phyloP scores from a whole-genome alignment of 176 grass and related monocot genomes.

The Melocanna baccifera region DNA sequence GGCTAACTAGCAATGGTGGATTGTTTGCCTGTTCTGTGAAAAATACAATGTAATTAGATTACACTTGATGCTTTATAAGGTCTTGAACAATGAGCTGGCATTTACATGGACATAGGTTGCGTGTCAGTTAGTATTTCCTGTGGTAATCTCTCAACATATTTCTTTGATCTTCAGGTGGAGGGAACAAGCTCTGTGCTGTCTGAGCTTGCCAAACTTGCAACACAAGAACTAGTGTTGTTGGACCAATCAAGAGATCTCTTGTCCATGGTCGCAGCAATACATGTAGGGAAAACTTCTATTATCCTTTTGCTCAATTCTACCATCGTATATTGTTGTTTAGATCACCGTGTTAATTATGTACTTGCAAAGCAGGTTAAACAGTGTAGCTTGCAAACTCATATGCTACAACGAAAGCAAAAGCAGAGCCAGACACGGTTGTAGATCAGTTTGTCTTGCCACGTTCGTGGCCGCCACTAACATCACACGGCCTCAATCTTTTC shows the following conservation, averaged over 20 bases:
- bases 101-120: background rate
- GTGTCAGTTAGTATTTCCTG: background rate
- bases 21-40: background rate
- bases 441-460: conserved; percentile 41
- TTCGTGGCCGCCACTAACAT: conserved; percentile 59
- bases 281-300: conserved; percentile 52
- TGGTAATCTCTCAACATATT: background rate
- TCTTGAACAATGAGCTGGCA: background rate
- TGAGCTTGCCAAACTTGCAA: conserved; percentile 66
- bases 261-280: conserved; percentile 69
- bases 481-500: conserved; percentile 60
- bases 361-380: conserved; percentile 69
- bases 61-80: background rate
- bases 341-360: background rate
- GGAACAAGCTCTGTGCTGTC: conserved; percentile 55
- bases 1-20: background rate
- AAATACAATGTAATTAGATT: background rate
- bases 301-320: background rate
- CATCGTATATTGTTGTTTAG: background rate
- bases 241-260: conserved; percentile 74
- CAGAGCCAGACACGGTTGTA: conserved; percentile 35
- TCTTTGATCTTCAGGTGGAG: conserved; percentile 57
- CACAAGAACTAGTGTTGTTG: conserved; percentile 72
- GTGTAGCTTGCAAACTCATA: conserved; percentile 82
- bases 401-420: conserved; percentile 72